Evolutionary conservation across 2,329 filamentous ascomycete genomes (phyloP).

Genomic region (Rachicladosporium sp.): DNA sequence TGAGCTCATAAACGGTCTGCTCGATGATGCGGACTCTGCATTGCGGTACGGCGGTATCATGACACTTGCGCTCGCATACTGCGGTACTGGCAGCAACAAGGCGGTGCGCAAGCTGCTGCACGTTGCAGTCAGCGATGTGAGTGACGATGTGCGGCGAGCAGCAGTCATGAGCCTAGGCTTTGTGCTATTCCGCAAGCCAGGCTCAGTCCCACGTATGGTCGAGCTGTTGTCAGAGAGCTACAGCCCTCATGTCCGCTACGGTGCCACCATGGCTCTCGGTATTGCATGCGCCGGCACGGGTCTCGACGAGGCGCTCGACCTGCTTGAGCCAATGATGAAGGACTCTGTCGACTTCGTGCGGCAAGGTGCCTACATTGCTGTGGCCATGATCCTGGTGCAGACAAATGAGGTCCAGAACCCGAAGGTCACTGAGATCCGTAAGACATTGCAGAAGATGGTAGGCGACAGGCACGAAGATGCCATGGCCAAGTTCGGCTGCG

Average conservation of each 20-base stretch:
- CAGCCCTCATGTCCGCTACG: slow-evolving; percentile 95
- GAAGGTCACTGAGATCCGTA: slow-evolving; percentile 81
- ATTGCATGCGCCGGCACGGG: slow-evolving; percentile 97
- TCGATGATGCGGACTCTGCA: slow-evolving; percentile 87
- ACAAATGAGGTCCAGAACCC: slow-evolving; percentile 98
- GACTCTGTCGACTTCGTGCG: slow-evolving; percentile 97
- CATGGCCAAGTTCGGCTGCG: slow-evolving; percentile 97
- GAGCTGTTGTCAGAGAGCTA: slow-evolving; percentile 96
- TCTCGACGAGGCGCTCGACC: slow-evolving; percentile 87
- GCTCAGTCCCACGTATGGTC: slow-evolving; percentile 95
- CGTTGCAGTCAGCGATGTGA: slow-evolving; percentile 93
- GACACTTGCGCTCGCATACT: slow-evolving; percentile 96
- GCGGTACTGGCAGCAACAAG: slow-evolving; percentile 95
- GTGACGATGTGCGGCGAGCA: slow-evolving; percentile 88
- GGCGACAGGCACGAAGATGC: slow-evolving; percentile 94
- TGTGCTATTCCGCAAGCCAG: slow-evolving; percentile 94
- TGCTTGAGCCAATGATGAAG: slow-evolving; percentile 98
- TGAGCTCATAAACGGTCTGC: slow-evolving; percentile 81
- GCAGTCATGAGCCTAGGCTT: slow-evolving; percentile 97
- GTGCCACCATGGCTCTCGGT: slow-evolving; percentile 93
- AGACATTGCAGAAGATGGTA: slow-evolving; percentile 87
- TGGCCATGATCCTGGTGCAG: slow-evolving; percentile 98
- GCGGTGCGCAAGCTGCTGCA: slow-evolving; percentile 92
- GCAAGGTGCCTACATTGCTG: slow-evolving; percentile 84
- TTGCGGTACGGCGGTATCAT: slow-evolving; percentile 95